Conservation (phyloP, 2,329 filamentous ascomycete genomes). For the Daldinia eschscholtzii region DNA sequence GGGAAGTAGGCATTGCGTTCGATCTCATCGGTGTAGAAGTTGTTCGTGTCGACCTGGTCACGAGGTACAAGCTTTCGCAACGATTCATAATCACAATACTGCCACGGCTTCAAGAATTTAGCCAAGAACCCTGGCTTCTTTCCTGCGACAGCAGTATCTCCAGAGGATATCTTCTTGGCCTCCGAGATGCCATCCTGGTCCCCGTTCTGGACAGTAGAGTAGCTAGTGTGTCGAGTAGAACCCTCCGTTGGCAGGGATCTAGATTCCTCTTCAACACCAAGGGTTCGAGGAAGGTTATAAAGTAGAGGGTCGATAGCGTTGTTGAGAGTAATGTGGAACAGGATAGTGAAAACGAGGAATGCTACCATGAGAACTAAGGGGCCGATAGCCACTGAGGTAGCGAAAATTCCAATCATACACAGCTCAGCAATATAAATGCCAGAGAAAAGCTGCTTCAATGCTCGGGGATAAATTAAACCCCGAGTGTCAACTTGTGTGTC, state of each 20-base stretch:
- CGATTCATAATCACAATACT: slow-evolving; percentile 78
- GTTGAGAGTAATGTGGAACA: slow-evolving; percentile 82
- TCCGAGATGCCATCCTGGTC: slow-evolving; percentile 51
- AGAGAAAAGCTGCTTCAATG: slow-evolving; percentile 84
- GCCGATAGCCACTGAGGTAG: slow-evolving; percentile 73
- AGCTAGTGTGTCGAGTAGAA: slow-evolving; percentile 30
- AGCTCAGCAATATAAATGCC: slow-evolving; percentile 87
- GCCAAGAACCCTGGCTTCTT: slow-evolving; percentile 70
- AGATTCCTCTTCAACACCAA: slow-evolving; percentile 63
- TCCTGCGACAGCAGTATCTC: slow-evolving; percentile 44
- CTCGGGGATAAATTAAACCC: slow-evolving; percentile 88
- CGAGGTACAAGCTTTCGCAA: slow-evolving; percentile 78
- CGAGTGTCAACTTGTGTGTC: slow-evolving; percentile 88
- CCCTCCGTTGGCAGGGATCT: slow-evolving; percentile 48
- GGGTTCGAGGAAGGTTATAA: slow-evolving; percentile 82
- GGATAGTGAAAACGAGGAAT: slow-evolving; percentile 78
- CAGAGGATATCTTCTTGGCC: slow-evolving; percentile 44
- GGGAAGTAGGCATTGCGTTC: slow-evolving; percentile 80
- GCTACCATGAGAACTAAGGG: slow-evolving; percentile 82
- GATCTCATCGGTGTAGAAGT: slow-evolving; percentile 71
- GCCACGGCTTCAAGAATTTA: slow-evolving; percentile 82
- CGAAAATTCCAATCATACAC: slow-evolving; percentile 88
- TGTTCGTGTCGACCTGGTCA: slow-evolving; percentile 60
- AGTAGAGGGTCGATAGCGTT: slow-evolving; percentile 81
- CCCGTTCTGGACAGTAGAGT: slow-evolving; percentile 33